Evolutionary conservation across 495 filamentous ascomycete species (phyloP), one percentile per base, ranked within the genome.

Genomic region (Apodospora peruviana): DNA sequence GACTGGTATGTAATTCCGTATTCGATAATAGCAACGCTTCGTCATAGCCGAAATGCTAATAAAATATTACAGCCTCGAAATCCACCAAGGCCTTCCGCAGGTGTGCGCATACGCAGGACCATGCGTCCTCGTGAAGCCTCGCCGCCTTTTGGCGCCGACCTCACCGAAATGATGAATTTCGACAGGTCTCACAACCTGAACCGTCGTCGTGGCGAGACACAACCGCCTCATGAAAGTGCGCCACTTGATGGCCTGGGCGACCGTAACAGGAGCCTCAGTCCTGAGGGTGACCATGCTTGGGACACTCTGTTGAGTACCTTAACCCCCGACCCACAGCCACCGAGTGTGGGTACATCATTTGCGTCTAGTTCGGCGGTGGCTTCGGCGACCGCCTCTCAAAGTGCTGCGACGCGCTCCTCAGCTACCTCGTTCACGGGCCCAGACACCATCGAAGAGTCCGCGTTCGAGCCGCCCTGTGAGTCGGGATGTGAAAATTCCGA

Each of bases 331-430:
- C 80, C 83, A 8, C 85, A 83, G 42, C 76, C 89, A 8, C 89
- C 88, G 1, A 95, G 87, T 58, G 79, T 79, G 2, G 81, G 86
- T 36, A 87, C 87, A 1, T 93, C 88, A 2, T 95, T 93, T 60
- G 79, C 81, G 0, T 90, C 52, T 40, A 42, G 46, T 0, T 47
- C 53, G n/a, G 44, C 86, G 0, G 73, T 79, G 4, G 80, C 81
- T 3, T 69, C 71, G 4, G 62, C 61, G 17, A 45, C 48, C 2
- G 52, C 62, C 2, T 66, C 70, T 0, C 69, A 72, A 35, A 64
- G 57, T 23, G 60, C 59, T 2, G 58, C 65, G 0, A 50, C 53
- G 8, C 52, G 50, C 38, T 72, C 73, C 0, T 64, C 60, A 10
- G 54, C 58, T 22, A 69, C 66, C 2, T 66, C 71, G 11, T 61